Base-by-base conservation (phyloP, 306 rosid species). In the Senna tora region DNA sequence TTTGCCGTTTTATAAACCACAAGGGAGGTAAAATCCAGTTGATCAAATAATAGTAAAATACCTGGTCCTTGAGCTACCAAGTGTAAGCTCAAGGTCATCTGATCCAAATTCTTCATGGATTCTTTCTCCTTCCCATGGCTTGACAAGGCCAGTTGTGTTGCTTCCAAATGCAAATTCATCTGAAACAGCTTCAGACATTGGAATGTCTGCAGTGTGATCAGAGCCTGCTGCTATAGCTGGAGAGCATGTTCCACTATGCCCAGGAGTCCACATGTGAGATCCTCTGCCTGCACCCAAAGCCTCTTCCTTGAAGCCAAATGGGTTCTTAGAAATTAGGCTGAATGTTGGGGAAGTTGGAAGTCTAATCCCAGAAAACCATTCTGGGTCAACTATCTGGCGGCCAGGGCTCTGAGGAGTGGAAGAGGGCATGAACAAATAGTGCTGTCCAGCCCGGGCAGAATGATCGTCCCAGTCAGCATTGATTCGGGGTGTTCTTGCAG, bases 101-200 rank as follows among this genome's bases (percentile, higher is more conserved):
- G 96, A 74, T 53, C 82, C 92, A 70, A 86, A 86, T 47, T 86
- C 98, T 79, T 93, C 98, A 19, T 91, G 97, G 75, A 93, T 93
- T 60, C 96, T 85, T 69, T 93, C 98, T 63, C 98, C 98, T 83
- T 90, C 97, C 98, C 98, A 93, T 50, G 98, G 89, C 89, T 93
- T 93, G 43, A 93, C 97, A 67, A 91, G 65, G 28, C 98, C 94
- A 17, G 81, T 45, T 41, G 86, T 47, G 79, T 91, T 84, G 82
- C 89, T 83, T 74, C 98, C 98, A 71, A 93, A 93, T 43, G 98
- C 98, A 80, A 93, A 93, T 71, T 93, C 98, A 65, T 89, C 96
- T 34, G 97, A 80, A 49, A 84, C 77, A 25, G 81, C 96, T 75
- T 93, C 96, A 28, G 98, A 75, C 98, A 88, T 88, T 5, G 96